Percentiles rank a stretch among this genome's conserved stretches.
phyloP scores from a whole-genome alignment of 2,329 filamentous ascomycete genomes.

The Hypoxylon rubiginosum region DNA sequence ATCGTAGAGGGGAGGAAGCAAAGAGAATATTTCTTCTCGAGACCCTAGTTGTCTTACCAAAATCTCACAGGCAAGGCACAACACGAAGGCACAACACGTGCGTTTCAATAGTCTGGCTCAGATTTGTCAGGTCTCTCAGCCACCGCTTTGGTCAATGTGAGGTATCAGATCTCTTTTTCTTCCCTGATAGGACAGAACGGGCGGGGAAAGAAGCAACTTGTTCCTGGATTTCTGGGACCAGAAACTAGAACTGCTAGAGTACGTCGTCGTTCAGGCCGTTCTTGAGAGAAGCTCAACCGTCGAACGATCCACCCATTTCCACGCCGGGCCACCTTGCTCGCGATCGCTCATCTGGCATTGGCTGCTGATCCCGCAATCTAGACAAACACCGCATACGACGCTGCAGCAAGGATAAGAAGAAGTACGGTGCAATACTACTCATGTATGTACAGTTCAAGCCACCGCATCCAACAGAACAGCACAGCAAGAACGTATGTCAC shows the following conservation, averaged over 20 bases:
- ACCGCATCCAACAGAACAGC: conserved; percentile 34
- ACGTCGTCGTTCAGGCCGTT: too few species aligned
- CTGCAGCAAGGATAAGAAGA: conserved; percentile 31
- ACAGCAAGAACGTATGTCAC: conserved; percentile 35
- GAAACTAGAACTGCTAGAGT: neutral
- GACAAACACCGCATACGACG: conserved; percentile 39
- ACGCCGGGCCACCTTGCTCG: conserved; percentile 33
- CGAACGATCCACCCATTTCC: conserved; percentile 21
- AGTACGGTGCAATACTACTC: conserved; percentile 9
- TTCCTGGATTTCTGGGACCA: conserved; percentile 11
- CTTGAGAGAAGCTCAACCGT: conserved; percentile 21
- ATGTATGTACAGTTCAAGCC: too few species aligned
- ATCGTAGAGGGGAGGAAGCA: neutral
- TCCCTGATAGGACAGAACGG: neutral
- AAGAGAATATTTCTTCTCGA: conserved; percentile 2
- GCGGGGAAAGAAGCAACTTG: conserved; percentile 24
- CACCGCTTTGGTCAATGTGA: conserved; percentile 14
- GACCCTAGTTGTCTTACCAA: conserved; percentile 22
- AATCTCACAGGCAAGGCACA: conserved; percentile 24
- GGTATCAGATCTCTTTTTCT: conserved; percentile 23
- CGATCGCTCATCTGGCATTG: conserved; percentile 50
- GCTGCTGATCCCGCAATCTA: conserved; percentile 40
- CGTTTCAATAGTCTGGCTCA: conserved; percentile 35
- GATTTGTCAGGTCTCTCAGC: conserved; percentile 30
- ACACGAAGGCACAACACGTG: conserved; percentile 35